Percentiles rank a stretch among this genome's conserved stretches.
These are phyloP conservation scores for Colletotrichum tabaci DNA, from an alignment of 2,329 filamentous ascomycete species.

Conservation along the genomic window DNA sequence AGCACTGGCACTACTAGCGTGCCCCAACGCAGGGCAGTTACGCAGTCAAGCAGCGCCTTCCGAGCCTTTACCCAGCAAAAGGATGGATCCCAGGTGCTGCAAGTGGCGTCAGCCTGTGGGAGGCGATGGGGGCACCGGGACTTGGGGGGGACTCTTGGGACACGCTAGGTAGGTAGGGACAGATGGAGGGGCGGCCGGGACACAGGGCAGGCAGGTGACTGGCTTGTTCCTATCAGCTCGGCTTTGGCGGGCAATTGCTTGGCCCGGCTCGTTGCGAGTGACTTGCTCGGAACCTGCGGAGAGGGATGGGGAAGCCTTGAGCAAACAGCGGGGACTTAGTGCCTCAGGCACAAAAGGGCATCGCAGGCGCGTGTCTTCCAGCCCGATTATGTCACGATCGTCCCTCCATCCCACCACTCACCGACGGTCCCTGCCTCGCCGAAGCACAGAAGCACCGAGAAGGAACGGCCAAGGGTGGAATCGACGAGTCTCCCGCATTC, in stretches of 20 bases:
- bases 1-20: slow-evolving; percentile 9
- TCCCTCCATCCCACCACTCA: slow-evolving; percentile 1
- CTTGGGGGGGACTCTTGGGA: slow-evolving; percentile 3
- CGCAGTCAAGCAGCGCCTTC: slow-evolving; percentile 16
- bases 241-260: slow-evolving; percentile 11
- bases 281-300: slow-evolving; percentile 37
- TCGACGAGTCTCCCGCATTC: slow-evolving; percentile 26
- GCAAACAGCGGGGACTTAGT: accelerated
- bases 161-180: slow-evolving; percentile 1
- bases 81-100: slow-evolving; percentile 29
- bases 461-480: not conserved
- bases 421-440: not conserved
- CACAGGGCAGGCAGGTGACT: slow-evolving; percentile 25
- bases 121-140: not conserved
- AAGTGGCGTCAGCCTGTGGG: slow-evolving; percentile 32
- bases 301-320: slow-evolving; percentile 18
- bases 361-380: not conserved
- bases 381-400: slow-evolving; percentile 35
- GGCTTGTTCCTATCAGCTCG: slow-evolving; percentile 2
- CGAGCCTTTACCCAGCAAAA: slow-evolving; percentile 20
- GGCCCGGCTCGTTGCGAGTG: not conserved
- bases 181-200: not conserved
- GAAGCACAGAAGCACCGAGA: slow-evolving; percentile 24
- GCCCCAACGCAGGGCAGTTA: slow-evolving; percentile 24
- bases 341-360: slow-evolving; percentile 12